Percentiles rank a stretch among this genome's conserved stretches.
phyloP scores from a whole-genome alignment of 2,329 filamentous ascomycete genomes.

The Cryphonectria carpinicola region DNA sequence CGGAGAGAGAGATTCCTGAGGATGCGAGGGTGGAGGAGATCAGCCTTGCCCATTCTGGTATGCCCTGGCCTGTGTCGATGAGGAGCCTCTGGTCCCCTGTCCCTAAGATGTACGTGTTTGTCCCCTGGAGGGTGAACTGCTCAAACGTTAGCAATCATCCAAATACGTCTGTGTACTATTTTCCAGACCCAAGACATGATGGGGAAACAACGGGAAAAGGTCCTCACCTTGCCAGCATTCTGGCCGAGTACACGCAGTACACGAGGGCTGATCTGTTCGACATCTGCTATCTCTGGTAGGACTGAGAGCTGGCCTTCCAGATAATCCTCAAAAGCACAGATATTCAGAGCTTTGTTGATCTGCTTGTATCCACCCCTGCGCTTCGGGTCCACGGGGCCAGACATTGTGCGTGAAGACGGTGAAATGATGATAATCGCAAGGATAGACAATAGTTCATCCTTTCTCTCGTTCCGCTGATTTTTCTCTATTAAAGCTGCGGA shows the following conservation, averaged over 20 bases:
- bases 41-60: slow-evolving; percentile 57
- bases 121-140: slow-evolving; percentile 63
- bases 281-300: slow-evolving; percentile 43
- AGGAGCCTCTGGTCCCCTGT: slow-evolving; percentile 64
- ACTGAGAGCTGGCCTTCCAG: slow-evolving; percentile 42
- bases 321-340: slow-evolving; percentile 53
- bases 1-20: slow-evolving; percentile 38
- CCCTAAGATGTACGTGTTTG: slow-evolving; percentile 80
- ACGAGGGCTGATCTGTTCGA: slow-evolving; percentile 41
- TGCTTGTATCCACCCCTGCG: slow-evolving; percentile 44
- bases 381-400: background rate
- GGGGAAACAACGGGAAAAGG: background rate
- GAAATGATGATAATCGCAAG: background rate
- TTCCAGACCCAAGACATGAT: background rate
- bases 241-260: slow-evolving; percentile 49
- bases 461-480: background rate
- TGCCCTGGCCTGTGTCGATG: slow-evolving; percentile 74
- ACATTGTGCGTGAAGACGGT: background rate
- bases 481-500: background rate
- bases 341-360: slow-evolving; percentile 52
- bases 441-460: background rate
- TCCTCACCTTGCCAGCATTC: slow-evolving; percentile 47
- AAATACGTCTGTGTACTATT: background rate
- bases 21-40: slow-evolving; percentile 39
- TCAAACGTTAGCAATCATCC: background rate